Evolutionary conservation across 1,284 basidiomycete genomes (phyloP).

Genomic region (Schizophyllum amplum): DNA sequence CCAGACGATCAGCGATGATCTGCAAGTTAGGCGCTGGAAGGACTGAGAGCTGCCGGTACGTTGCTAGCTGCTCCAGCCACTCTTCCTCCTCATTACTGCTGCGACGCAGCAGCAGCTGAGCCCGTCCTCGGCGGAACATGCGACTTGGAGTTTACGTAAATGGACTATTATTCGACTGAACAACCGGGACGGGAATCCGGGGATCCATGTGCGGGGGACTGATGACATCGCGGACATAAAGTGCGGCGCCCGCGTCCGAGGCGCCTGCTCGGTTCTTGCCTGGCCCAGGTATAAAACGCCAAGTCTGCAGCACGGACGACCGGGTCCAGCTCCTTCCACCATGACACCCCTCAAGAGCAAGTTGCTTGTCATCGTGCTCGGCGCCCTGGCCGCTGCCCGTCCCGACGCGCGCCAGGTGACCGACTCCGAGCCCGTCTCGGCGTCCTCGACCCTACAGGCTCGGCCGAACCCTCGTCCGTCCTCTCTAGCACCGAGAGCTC

Average conservation of each 20-base stretch:
- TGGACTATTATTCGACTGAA: not conserved
- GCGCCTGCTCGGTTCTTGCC: not conserved
- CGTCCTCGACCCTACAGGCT: not conserved
- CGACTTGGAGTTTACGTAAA: not conserved
- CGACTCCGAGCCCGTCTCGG: not conserved
- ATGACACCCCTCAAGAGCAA: not conserved
- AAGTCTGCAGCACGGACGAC: not conserved
- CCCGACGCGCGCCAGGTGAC: not conserved
- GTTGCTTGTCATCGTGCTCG: not conserved
- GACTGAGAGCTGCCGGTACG: not conserved
- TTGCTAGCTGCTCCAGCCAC: not conserved
- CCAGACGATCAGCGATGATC: not conserved
- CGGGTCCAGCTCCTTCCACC: not conserved
- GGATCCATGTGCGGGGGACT: too few species aligned
- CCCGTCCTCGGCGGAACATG: not conserved
- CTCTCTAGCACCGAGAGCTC: not conserved
- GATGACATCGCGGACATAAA: not conserved
- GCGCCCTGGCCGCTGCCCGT: not conserved
- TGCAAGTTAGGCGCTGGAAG: not conserved
- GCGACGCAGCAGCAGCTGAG: not conserved
- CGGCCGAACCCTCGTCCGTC: not conserved
- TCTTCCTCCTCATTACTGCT: not conserved
- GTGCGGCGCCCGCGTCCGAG: not conserved
- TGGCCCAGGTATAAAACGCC: not conserved
- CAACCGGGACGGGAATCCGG: not conserved